Evolutionary conservation across 176 grass and related monocot genomes (phyloP), one percentile per base, ranked within the genome.

Genomic region (Ensete ventricosum): DNA sequence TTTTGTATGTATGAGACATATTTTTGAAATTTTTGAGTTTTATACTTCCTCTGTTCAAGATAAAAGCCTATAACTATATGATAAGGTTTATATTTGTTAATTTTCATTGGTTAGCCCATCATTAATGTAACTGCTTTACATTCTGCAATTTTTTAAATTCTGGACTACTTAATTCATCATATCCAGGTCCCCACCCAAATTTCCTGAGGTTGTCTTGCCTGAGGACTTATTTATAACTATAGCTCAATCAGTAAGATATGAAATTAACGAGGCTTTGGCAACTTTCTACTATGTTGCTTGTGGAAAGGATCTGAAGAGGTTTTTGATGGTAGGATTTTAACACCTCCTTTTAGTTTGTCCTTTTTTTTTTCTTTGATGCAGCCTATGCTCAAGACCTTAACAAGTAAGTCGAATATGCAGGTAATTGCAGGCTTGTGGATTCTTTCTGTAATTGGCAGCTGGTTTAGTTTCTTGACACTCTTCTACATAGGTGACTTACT

Each of bases 391-490:
- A 16, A 10, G 19, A 14, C 13, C n/a, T 66, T 76, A 78, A 12
- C 24, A 14, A 27, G 9, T 43, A 69, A 9, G 76, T 69, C 20
- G 13, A 52, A 22, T 71, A 74, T 73, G 74, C 88, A 96, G 88
- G 81, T 89, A 54, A 51, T 91, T 89, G 86, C 19, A 27, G 74
- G 24, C 62, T 77, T 96, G 19, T 96, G 92, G 88, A 81, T 96
- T 59, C 70, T 96, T 85, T 96, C 92, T 65, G 79, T 91, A 73
- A 75, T 89, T 54, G 92, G 86, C 50, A 75, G 88, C 74, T 96
- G 88, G 86, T 89, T 91, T 82, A 91, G 81, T 63, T 89, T 96
- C 71, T 67, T 96, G 79, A 91, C 86, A 74, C 82, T 96, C 24
- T 91, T 81, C 59, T 96, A 96, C 64, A 89, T 81, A 54, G 79